These are phyloP conservation scores for Daldinia decipiens DNA, from an alignment of 495 filamentous ascomycete species.

Conservation along the genomic window DNA sequence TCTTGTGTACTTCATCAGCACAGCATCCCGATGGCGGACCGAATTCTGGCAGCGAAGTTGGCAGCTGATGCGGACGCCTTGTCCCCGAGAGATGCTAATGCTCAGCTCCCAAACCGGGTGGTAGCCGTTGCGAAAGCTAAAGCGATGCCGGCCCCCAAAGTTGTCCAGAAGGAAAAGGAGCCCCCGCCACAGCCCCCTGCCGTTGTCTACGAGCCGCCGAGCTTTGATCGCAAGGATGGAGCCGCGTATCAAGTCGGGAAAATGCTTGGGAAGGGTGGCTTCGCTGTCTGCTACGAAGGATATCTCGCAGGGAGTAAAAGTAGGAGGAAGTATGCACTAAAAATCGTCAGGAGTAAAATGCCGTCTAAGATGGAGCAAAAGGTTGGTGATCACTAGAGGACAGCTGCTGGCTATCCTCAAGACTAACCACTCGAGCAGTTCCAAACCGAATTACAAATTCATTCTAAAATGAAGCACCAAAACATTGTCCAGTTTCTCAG, in stretches of 20 bases:
- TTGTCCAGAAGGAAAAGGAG: constrained; percentile 68
- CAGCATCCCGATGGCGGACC: constrained; percentile 44
- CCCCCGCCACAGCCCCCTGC: constrained; percentile 81
- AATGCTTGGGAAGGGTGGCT: constrained; percentile 91
- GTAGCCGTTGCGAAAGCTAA: constrained; percentile 65
- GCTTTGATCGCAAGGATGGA: constrained; percentile 68
- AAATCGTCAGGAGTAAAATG: constrained; percentile 92
- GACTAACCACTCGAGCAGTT: constrained; percentile 70
- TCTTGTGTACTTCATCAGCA: constrained; percentile 20
- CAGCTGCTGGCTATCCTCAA: background rate
- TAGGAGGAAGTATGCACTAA: constrained; percentile 79
- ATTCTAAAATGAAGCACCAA: constrained; percentile 94
- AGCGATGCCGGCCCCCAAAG: constrained; percentile 63
- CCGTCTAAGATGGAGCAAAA: constrained; percentile 84
- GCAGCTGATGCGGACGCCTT: constrained; percentile 71
- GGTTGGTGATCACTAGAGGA: constrained; percentile 59
- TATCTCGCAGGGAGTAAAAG: constrained; percentile 62
- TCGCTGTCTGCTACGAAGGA: constrained; percentile 89
- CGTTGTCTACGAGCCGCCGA: constrained; percentile 76
- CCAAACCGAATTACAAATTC: constrained; percentile 95
- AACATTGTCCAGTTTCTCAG: constrained; percentile 95
- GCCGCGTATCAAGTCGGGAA: constrained; percentile 84
- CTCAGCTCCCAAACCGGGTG: constrained; percentile 54
- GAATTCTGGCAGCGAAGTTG: constrained; percentile 52
- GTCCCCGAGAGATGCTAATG: constrained; percentile 77